Evolutionary conservation across 2,329 filamentous ascomycete species (phyloP), one percentile per base, ranked within the genome.

Genomic region (Nemania abortiva): DNA sequence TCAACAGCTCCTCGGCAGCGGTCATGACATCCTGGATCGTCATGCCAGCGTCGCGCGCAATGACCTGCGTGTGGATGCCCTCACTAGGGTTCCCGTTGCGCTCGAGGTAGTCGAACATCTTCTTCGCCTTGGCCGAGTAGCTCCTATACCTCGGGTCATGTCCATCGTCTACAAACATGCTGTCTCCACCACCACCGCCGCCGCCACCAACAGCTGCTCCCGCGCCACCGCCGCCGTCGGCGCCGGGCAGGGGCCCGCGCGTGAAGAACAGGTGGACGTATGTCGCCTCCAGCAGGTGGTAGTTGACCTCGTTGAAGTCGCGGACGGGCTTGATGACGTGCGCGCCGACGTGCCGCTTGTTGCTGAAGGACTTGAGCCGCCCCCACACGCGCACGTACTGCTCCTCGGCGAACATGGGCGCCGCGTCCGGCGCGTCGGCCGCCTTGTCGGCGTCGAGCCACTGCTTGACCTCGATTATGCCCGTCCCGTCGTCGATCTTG

Each of bases 401-500:
- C 77, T 95, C 92, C 73, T 91, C 85, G 72, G 89, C 86, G 74
- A 93, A 88, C 70, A 88, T 86, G 22, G 84, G 79, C 72, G 86
- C 84, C 63, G 81, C 77, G 47, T 81, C 79, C 58, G 27, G 27
- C 15, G 50, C 37, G 15, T 31, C 47, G 62, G 29, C 62, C 15
- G 54, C 1, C 78, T 86, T 87, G 77, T 89, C 88, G 73, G 86
- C 82, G 81, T 95, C 91, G 66, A 92, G 86, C 92, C 92, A 97
- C 80, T 92, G 90, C 84, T 96, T 97, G 74, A 94, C 95, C 81
- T 99, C 97, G 75, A 98, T 91, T 70, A 90, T 87, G 69, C 94
- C 95, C 0, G 97, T 99, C 79, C 96, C 96, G 81, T 99, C 96
- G 82, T 99, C 96, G 76, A 99, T 85, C 77, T 91, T 92, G 87